Conservation (phyloP, 2,329 filamentous ascomycete genomes). For the Microsporum canis region DNA sequence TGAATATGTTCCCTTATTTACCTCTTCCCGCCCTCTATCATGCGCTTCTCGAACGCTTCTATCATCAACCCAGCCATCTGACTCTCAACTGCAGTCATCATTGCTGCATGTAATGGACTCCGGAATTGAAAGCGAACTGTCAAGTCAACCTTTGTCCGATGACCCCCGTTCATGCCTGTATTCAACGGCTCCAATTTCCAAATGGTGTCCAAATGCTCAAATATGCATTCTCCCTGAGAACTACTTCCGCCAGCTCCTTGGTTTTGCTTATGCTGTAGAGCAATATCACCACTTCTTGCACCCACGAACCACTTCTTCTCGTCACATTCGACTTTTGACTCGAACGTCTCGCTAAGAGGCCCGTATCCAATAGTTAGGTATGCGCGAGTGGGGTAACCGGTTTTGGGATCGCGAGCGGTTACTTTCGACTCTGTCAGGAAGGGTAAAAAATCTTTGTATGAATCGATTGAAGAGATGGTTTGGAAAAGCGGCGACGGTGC, state of each 20-base stretch:
- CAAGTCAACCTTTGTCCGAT: constrained; percentile 61
- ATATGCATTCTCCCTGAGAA: constrained; percentile 40
- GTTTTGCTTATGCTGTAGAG: constrained; percentile 31
- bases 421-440: constrained; percentile 73
- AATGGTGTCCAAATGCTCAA: constrained; percentile 35
- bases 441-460: constrained; percentile 79
- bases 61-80: constrained; percentile 46
- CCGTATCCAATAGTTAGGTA: constrained; percentile 79
- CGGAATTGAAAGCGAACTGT: constrained; percentile 71
- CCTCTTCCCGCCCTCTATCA: constrained; percentile 45
- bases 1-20: not conserved
- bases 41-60: constrained; percentile 62
- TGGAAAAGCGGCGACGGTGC: constrained; percentile 59
- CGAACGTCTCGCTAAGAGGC: constrained; percentile 71
- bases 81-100: constrained; percentile 71
- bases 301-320: constrained; percentile 58
- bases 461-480: constrained; percentile 77
- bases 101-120: constrained; percentile 74
- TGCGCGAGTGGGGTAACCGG: constrained; percentile 54
- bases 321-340: constrained; percentile 65
- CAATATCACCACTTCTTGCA: constrained; percentile 43
- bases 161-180: constrained; percentile 19
- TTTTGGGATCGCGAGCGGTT: constrained; percentile 54
- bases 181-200: constrained; percentile 34
- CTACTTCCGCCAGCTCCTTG: not conserved